Base-by-base conservation (phyloP, 345 rosid species). In the Hypericum androsaemum region DNA sequence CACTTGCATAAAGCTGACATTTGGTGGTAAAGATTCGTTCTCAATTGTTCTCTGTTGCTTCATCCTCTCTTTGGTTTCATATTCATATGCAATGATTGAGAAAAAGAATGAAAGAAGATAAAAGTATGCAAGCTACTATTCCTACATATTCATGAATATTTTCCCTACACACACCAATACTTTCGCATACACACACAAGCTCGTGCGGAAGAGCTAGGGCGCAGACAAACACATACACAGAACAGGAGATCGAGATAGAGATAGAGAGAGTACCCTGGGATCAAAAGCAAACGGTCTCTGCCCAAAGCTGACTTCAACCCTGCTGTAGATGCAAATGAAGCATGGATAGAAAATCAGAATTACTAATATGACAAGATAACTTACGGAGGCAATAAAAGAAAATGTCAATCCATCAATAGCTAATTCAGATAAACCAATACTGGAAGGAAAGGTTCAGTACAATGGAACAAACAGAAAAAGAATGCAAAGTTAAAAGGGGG, bases 241-340 rank as follows among this genome's bases (percentile, higher is more conserved):
- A 22, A 22, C 32, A 22, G 32, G 32, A 22, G 32, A 22, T 22
- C 1, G 13, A 64, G 11, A 3, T 22, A 52, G 6, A 7, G 9
- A 17, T 43, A 39, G 36, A 36, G 32, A 37, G 64, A n/a, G 37
- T 22, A 22, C 98, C 95, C 81, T 80, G 52, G 88, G 57, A 74
- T 92, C 89, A 60, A 88, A 88, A 63, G 68, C 82, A 76, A 81
- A 92, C 54, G 73, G 71, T 56, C 58, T 67, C 65, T 80, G 81
- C 49, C 98, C 98, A 43, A 92, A 92, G 82, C 88, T 92, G 68
- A 92, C 92, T 66, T 65, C 78, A 53, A 92, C 78, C 83, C 98
- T 88, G 83, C 74, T 61, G 32, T 22, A 52, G 56, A 59, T 22
- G 43, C 45, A 60, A 43, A 67, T 46, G 7, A 66, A 68, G 59